Conservation (phyloP, 2,329 filamentous ascomycete species). For the Aspergillus sp. region DNA sequence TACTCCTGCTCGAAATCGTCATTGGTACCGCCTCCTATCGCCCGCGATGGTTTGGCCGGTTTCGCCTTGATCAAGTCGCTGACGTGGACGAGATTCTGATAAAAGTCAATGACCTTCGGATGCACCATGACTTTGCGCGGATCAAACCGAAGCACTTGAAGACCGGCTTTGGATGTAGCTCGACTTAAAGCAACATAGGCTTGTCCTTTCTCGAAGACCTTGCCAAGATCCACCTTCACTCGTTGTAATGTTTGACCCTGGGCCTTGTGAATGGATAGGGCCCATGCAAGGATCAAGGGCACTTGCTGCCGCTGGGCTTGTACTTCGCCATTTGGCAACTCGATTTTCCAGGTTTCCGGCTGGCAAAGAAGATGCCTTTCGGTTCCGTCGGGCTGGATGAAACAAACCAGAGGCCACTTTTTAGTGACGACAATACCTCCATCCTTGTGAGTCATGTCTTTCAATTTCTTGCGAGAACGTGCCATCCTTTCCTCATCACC, state of each 20-base stretch:
- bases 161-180: constrained; percentile 79
- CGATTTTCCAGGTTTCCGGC: constrained; percentile 92
- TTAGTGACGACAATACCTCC: constrained; percentile 51
- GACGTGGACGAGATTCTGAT: constrained; percentile 75
- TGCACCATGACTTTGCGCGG: constrained; percentile 93
- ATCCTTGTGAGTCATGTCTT: constrained; percentile 50
- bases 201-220: constrained; percentile 95
- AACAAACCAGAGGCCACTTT: constrained; percentile 81
- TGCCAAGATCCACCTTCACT: constrained; percentile 90
- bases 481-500: constrained; percentile 44
- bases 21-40: constrained; percentile 27
- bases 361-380: constrained; percentile 75
- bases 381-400: constrained; percentile 75
- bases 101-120: constrained; percentile 80
- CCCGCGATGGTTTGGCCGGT: constrained; percentile 7
- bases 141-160: constrained; percentile 88
- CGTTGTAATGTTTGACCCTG: constrained; percentile 92
- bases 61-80: constrained; percentile 51
- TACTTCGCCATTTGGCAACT: constrained; percentile 90
- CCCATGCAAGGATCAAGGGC: constrained; percentile 94
- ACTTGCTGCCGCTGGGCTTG: constrained; percentile 82
- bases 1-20: constrained; percentile 51
- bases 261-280: constrained; percentile 95
- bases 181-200: constrained; percentile 95
- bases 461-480: constrained; percentile 57